Evolutionary conservation across 805 yeast species (phyloP).

Genomic region (Kluyveromyces starmeri): DNA sequence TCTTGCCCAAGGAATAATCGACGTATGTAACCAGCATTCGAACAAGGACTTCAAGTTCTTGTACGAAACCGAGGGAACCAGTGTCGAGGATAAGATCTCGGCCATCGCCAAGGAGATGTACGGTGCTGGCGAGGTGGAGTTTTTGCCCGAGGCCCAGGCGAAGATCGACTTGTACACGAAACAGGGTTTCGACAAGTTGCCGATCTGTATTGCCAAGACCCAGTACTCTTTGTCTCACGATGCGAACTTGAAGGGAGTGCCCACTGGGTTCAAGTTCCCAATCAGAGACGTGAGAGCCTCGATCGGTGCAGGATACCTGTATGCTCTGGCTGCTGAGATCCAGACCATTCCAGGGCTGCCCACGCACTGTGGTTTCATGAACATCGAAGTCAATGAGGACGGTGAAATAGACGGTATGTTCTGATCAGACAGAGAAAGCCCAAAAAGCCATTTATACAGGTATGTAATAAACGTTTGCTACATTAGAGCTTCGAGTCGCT

Average conservation of each 20-base stretch:
- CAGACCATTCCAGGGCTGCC: slow-evolving; percentile 97
- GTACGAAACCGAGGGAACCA: slow-evolving; percentile 46
- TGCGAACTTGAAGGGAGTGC: slow-evolving; percentile 88
- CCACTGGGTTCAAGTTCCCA: slow-evolving; percentile 88
- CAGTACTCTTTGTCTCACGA: slow-evolving; percentile 95
- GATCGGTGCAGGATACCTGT: slow-evolving; percentile 93
- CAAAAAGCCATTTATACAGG: no score
- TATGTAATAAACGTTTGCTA: no score
- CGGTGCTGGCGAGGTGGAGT: slow-evolving; percentile 81
- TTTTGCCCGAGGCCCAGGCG: slow-evolving; percentile 68
- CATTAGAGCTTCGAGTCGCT: background rate
- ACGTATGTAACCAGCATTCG: slow-evolving; percentile 43
- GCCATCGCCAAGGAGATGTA: slow-evolving; percentile 83
- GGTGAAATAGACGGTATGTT: slow-evolving; percentile 92
- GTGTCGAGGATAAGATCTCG: slow-evolving; percentile 71
- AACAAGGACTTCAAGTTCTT: slow-evolving; percentile 40
- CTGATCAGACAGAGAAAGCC: slow-evolving; percentile 25
- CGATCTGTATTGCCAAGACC: slow-evolving; percentile 95
- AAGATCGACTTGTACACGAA: slow-evolving; percentile 73
- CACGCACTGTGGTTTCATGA: slow-evolving; percentile 94
- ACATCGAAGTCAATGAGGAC: slow-evolving; percentile 81
- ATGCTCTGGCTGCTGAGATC: slow-evolving; percentile 93
- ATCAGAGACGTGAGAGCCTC: slow-evolving; percentile 90
- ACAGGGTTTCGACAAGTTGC: slow-evolving; percentile 86
- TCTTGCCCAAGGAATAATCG: slow-evolving; percentile 61